These are phyloP conservation scores for Nigrograna mackinnonii DNA, from an alignment of 2,329 filamentous ascomycete genomes.

Conservation along the genomic window DNA sequence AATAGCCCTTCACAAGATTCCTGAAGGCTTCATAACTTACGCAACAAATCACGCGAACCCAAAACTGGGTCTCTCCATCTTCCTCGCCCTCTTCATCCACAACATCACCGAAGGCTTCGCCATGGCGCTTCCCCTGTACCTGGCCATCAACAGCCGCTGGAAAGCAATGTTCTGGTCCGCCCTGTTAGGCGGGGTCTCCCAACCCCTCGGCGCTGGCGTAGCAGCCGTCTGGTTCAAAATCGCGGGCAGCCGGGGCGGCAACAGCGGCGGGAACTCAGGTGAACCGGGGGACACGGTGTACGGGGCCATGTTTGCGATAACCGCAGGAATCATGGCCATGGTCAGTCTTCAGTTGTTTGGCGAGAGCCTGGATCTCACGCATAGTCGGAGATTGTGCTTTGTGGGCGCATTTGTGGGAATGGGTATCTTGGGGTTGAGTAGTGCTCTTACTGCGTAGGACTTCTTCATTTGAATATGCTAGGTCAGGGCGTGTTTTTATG, in stretches of 20 bases:
- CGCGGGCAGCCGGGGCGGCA: slow-evolving; percentile 55
- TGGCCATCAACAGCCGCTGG: slow-evolving; percentile 79
- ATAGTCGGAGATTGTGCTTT: slow-evolving; percentile 76
- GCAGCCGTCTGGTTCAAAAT: slow-evolving; percentile 86
- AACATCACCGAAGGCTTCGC: slow-evolving; percentile 98
- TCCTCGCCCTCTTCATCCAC: slow-evolving; percentile 94
- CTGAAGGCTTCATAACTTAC: slow-evolving; percentile 86
- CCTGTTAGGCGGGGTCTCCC: slow-evolving; percentile 81
- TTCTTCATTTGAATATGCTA: too few species aligned
- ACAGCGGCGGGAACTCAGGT: slow-evolving; percentile 34
- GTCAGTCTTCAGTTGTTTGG: slow-evolving; percentile 88
- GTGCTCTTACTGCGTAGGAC: slow-evolving; percentile 73
- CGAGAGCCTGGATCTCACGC: slow-evolving; percentile 81
- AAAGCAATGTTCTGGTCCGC: slow-evolving; percentile 85
- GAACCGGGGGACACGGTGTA: slow-evolving; percentile 64
- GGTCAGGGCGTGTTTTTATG: too few species aligned
- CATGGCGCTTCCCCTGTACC: slow-evolving; percentile 88
- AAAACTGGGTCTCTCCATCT: slow-evolving; percentile 83
- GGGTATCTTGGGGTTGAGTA: slow-evolving; percentile 82
- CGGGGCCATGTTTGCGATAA: slow-evolving; percentile 83
- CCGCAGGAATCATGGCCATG: slow-evolving; percentile 93
- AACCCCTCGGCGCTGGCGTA: slow-evolving; percentile 82
- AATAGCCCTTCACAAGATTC: slow-evolving; percentile 94
- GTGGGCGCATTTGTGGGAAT: slow-evolving; percentile 84
- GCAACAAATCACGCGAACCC: slow-evolving; percentile 97